Evolutionary conservation across 352 stramenopile species (phyloP), one percentile per base, ranked within the genome.

Genomic region (Pythium grandisporangium): DNA sequence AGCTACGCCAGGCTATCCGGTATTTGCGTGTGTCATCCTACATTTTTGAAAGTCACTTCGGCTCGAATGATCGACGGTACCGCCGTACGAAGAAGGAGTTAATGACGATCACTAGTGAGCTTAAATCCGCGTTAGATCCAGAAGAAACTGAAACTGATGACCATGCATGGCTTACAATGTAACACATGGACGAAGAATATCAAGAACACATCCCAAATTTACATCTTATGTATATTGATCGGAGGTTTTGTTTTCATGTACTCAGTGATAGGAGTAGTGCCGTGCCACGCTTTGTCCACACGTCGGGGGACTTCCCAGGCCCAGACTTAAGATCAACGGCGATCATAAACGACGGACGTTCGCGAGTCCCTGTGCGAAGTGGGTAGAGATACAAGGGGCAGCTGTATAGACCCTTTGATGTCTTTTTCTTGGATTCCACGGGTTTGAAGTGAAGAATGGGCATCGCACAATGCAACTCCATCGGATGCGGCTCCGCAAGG

Each of bases 321-420:
- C 94, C 94, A 8, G 68, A 69, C 48, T 96, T 95, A 21, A 98
- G 74, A 43, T 97, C 84, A 3, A 98, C 90, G 5, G 81, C 70
- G 53, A 96, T 95, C 63, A 98, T 95, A 55, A 97, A 98, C 13
- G 81, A 96, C 24, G 94, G 93, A 20, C 94, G 77, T 53, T 98
- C 92, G 19, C 90, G 74, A 8, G 90, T 98, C 20, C 94, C 94
- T 0, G 92, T 98, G 16, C 94, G 81, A n/a, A 98, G 61, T 16
- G 94, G 94, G 37, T 98, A 98, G 61, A 98, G 84, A 57, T 98
- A 98, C 23, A 97, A 57, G 3, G 94, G 94, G 36, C 94, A 98
- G 43, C 65, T 84, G 53, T 98, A 98, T 27, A 95, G 62, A 0
- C 83, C 86, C 43, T 97, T 97, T 35, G 70, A 57, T 11, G 78